Base-by-base conservation (phyloP, 768 basidiomycete genomes). In the Serpula lacrymans region DNA sequence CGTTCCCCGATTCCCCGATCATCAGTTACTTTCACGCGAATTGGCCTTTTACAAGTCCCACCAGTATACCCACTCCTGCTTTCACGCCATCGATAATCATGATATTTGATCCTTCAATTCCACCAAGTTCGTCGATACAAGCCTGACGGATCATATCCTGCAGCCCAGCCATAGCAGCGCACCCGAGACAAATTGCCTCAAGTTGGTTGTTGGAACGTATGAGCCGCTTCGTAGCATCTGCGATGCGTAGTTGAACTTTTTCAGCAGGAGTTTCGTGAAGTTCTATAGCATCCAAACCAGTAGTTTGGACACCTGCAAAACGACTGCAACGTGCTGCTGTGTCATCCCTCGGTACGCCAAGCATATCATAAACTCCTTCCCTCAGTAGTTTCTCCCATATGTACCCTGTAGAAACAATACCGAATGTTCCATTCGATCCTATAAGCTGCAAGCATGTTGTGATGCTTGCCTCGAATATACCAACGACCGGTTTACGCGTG, bases 391-490 rank as follows among this genome's bases (percentile, higher is more conserved):
- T 34, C 33, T 63, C 64, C 61, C 64, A 67, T 14, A 58, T 56
- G n/a, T 48, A 47, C 5, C 63, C 65, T 4, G 64, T 68, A 29
- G 65, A 64, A 16, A 68, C 59, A 39, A 67, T 62, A 9, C 60
- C 65, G 41, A 64, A 70, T 13, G 44, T 48, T 22, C 40, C 25
- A 11, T 49, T 55, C 35, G 47, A 39, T 10, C 45, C 43, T 27
- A 59, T 36, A 9, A 59, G 55, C 22, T 60, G 52, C 20, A 62
- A 37, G 16, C 37, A 42, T 18, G 45, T 39, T 18, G 17, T 38
- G 34, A 65, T 29, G 34, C 55, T 57, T 8, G 64, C 61, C 41
- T 69, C 62, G 48, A 68, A 61, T 37, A 69, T 67, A 28, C 59
- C 62, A 11, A 65, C 44, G 6, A 62, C 60, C 2, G 58, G 59